A percentile compares a stretch with the other conserved stretches of the same genome.
phyloP scores from a whole-genome alignment of 208 protist genomes.

The Trypanosoma brucei region DNA sequence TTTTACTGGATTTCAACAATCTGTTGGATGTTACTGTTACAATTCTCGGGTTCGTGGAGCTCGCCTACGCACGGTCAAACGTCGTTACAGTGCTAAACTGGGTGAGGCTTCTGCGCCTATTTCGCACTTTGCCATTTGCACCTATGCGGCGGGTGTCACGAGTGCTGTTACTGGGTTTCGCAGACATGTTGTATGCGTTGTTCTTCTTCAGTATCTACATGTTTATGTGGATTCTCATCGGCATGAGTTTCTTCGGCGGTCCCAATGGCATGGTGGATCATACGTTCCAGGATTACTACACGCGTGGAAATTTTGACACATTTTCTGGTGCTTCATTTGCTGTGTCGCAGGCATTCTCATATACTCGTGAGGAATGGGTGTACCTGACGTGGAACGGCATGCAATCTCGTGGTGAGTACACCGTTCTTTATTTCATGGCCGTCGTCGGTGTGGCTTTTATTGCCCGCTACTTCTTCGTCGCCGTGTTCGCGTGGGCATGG shows the following conservation, averaged over 20 bases:
- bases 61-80: conserved; percentile 82
- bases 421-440: conserved; percentile 84
- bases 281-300: conserved; percentile 40
- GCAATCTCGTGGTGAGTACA: conserved; percentile 73
- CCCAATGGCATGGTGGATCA: conserved; percentile 54
- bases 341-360: conserved; percentile 83
- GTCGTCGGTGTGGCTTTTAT: conserved; percentile 73
- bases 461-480: conserved; percentile 86
- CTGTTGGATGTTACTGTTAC: conserved; percentile 66
- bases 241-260: conserved; percentile 91
- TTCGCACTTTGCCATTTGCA: conserved; percentile 55
- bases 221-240: conserved; percentile 89
- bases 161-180: conserved; percentile 75
- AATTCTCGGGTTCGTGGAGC: conserved; percentile 82
- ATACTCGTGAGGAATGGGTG: conserved; percentile 83
- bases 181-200: conserved; percentile 79
- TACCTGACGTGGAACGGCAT: conserved; percentile 82
- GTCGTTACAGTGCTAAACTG: conserved; percentile 86
- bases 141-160: conserved; percentile 66
- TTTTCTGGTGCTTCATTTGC: conserved; percentile 81
- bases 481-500: conserved; percentile 81
- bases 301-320: conserved; percentile 67
- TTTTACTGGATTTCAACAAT: conserved; percentile 73
- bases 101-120: conserved; percentile 73
- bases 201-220: conserved; percentile 89